phyloP scores from a whole-genome alignment of 176 grass and related monocot genomes.

The Hordeum marinum region DNA sequence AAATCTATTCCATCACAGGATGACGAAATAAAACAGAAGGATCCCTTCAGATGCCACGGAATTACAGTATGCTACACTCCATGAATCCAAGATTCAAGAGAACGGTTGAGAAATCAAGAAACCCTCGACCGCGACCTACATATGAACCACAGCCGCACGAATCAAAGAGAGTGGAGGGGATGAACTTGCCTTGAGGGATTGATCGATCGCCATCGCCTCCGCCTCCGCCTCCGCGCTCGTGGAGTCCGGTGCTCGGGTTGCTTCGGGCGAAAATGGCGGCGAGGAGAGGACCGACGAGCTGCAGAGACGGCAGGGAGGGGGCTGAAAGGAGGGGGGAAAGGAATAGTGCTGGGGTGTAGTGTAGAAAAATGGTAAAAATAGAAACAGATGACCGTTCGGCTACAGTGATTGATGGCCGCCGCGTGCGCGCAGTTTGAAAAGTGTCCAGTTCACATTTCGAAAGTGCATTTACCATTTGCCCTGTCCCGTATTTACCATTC shows the following conservation, averaged over 20 bases:
- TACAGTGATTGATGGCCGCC: constrained; percentile 21
- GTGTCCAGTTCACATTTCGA: not conserved
- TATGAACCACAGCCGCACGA: not conserved
- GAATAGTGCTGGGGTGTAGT: no score
- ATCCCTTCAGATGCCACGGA: not conserved
- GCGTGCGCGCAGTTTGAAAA: not conserved
- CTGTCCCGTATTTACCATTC: no score
- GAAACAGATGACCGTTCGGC: not conserved
- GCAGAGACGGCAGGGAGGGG: not conserved
- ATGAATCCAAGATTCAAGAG: not conserved
- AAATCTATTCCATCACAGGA: not conserved
- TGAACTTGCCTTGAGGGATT: constrained; percentile 11
- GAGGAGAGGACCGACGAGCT: not conserved
- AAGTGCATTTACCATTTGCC: not conserved
- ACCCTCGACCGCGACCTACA: not conserved
- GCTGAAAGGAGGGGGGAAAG: not conserved
- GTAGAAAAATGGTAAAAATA: not conserved
- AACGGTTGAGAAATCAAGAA: not conserved
- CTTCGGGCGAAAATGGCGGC: not conserved
- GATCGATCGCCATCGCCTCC: constrained; percentile 25
- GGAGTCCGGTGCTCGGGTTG: not conserved
- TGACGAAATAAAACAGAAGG: not conserved
- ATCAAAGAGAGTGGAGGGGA: not conserved
- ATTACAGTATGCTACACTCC: not conserved
- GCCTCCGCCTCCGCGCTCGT: not conserved